Conservation (phyloP, 257 asterid genomes). For the Jacaranda mimosifolia region DNA sequence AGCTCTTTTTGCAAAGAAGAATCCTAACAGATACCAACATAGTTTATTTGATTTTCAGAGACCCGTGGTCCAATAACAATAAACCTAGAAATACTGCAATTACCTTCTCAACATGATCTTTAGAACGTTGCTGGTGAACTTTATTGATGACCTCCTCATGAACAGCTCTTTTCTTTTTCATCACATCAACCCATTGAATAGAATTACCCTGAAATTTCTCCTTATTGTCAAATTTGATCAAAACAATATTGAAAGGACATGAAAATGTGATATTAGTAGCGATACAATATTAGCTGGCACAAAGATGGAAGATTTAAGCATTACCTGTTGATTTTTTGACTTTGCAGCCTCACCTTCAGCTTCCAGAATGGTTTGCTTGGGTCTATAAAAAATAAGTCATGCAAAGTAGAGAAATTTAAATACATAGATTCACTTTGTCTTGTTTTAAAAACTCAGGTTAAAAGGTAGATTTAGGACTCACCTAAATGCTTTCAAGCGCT, state of each 20-base stretch:
- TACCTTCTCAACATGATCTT: constrained; percentile 61
- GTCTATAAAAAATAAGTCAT: constrained; percentile 52
- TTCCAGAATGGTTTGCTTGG: constrained; percentile 92
- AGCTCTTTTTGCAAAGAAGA: neutral
- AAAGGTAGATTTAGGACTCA: constrained; percentile 34
- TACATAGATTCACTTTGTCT: constrained; percentile 15
- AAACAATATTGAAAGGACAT: neutral
- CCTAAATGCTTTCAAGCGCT: constrained; percentile 88
- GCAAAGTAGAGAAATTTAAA: constrained; percentile 23
- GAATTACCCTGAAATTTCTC: constrained; percentile 54
- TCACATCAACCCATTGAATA: constrained; percentile 80
- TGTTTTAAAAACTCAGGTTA: constrained; percentile 9
- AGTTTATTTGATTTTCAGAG: neutral
- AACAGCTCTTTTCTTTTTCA: constrained; percentile 88
- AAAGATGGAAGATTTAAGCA: constrained; percentile 24
- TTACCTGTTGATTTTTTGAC: constrained; percentile 74
- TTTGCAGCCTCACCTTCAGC: constrained; percentile 95
- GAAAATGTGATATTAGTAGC: neutral
- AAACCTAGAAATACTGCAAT: constrained; percentile 24
- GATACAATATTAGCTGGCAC: neutral
- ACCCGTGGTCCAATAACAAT: constrained; percentile 3
- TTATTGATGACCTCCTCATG: constrained; percentile 93
- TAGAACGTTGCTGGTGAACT: constrained; percentile 68
- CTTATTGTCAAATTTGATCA: constrained; percentile 30
- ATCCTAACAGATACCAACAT: neutral